Percentiles rank a stretch among this genome's conserved stretches.
Evolutionary conservation across 1,139 yeast species (phyloP).

Genomic region (Suhomyces ambrosiae): DNA sequence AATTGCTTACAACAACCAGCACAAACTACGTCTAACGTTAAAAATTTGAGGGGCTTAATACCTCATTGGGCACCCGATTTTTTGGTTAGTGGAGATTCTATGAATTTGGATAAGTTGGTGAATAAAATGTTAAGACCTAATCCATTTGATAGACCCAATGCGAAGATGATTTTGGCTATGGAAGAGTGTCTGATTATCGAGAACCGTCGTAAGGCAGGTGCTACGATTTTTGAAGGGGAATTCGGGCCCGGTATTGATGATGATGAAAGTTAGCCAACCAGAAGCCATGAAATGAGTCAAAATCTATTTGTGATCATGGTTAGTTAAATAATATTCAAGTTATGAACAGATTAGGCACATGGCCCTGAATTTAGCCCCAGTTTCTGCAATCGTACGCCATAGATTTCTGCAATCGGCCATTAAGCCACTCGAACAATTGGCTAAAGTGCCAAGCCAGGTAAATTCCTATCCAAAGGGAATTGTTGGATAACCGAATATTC

Average conservation of each 20-base stretch:
- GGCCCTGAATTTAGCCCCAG: too few species aligned
- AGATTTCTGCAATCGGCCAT: too few species aligned
- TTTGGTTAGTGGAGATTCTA: conserved; percentile 66
- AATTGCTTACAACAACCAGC: conserved; percentile 11
- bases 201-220: conserved; percentile 85
- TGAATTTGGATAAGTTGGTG: conserved; percentile 77
- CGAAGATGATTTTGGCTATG: conserved; percentile 63
- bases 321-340: too few species aligned
- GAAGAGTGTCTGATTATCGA: conserved; percentile 82
- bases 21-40: conserved; percentile 14
- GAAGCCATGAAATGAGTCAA: neutral
- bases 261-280: conserved; percentile 9
- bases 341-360: too few species aligned
- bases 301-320: neutral
- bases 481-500: too few species aligned
- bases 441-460: too few species aligned
- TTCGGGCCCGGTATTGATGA: conserved; percentile 67
- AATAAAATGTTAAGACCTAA: conserved; percentile 88
- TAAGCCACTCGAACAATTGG: too few species aligned
- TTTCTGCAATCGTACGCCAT: too few species aligned
- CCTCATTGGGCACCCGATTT: conserved; percentile 89
- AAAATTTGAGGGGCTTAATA: conserved; percentile 30
- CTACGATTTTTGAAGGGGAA: conserved; percentile 94
- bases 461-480: too few species aligned
- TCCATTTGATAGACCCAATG: conserved; percentile 82